A percentile compares a stretch with the other conserved stretches of the same genome.
phyloP scores from a whole-genome alignment of 208 protist genomes.

The Wallacemonas sp. region DNA sequence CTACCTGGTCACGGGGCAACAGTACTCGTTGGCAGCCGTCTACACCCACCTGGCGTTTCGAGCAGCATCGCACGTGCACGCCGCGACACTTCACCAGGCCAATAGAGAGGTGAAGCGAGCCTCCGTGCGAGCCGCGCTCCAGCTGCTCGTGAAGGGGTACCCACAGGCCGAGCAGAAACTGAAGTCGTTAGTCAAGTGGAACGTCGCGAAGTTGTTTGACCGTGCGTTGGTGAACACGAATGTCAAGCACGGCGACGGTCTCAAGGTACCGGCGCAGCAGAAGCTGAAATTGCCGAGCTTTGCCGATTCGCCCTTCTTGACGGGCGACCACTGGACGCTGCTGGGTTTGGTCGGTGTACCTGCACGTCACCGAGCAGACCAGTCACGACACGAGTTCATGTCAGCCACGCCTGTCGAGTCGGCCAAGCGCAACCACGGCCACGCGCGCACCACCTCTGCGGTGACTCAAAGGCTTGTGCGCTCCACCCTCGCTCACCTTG shows the following conservation, averaged over 20 bases:
- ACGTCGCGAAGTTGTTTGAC: background rate
- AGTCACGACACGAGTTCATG: no score
- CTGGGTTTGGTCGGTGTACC: background rate
- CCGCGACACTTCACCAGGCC: background rate
- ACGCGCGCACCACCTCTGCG: background rate
- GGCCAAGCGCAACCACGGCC: background rate
- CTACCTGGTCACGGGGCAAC: constrained; percentile 44
- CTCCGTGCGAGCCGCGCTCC: background rate
- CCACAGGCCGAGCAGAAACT: no score
- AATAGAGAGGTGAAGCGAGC: constrained; percentile 1
- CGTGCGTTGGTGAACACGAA: background rate
- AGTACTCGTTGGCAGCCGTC: constrained; percentile 46
- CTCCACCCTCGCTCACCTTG: background rate
- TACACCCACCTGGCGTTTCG: constrained; percentile 60
- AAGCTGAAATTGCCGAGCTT: background rate
- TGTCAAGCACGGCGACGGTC: background rate
- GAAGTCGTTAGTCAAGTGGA: background rate
- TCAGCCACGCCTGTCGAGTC: background rate
- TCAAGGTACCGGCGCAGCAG: no score
- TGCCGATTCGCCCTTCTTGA: background rate
- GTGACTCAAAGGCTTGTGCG: background rate
- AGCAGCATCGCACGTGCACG: background rate
- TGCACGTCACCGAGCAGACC: no score
- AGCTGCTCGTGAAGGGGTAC: background rate
- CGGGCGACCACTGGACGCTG: constrained; percentile 3